Evolutionary conservation across 352 stramenopile species (phyloP).

Genomic region (Phytophthora meadii): DNA sequence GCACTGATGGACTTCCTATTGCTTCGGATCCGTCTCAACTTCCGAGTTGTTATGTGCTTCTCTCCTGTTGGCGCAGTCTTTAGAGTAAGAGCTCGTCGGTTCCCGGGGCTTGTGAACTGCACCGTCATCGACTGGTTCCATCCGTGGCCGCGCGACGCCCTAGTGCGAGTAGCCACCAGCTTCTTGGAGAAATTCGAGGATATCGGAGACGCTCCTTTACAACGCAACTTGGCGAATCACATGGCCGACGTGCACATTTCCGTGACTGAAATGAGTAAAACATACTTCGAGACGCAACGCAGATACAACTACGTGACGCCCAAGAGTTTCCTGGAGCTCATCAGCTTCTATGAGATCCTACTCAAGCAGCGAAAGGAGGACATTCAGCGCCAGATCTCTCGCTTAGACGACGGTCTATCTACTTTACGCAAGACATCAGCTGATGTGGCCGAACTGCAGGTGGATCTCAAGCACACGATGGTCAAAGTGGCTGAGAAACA

Average conservation of each 20-base stretch:
- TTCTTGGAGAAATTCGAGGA: slow-evolving; percentile 97
- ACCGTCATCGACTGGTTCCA: slow-evolving; percentile 99
- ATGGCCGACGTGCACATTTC: slow-evolving; percentile 98
- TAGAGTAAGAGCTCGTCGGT: slow-evolving; percentile 94
- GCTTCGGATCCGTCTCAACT: slow-evolving; percentile 93
- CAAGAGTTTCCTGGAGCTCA: slow-evolving; percentile 98
- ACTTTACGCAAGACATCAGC: slow-evolving; percentile 96
- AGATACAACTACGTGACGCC: slow-evolving; percentile 99
- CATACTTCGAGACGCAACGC: slow-evolving; percentile 95
- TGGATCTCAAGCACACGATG: slow-evolving; percentile 96
- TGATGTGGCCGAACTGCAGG: slow-evolving; percentile 96
- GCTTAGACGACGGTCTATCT: slow-evolving; percentile 96
- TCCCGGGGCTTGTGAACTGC: slow-evolving; percentile 97
- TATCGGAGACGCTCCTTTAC: slow-evolving; percentile 79
- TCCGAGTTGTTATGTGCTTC: slow-evolving; percentile 98
- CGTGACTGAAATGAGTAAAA: slow-evolving; percentile 95
- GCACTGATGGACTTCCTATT: slow-evolving; percentile 97
- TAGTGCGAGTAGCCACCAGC: slow-evolving; percentile 96
- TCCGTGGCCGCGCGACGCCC: slow-evolving; percentile 95
- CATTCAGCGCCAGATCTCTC: slow-evolving; percentile 96
- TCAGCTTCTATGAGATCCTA: slow-evolving; percentile 98
- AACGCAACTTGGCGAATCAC: slow-evolving; percentile 94
- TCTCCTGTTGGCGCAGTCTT: slow-evolving; percentile 97
- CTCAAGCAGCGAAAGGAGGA: slow-evolving; percentile 95
- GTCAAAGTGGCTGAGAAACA: slow-evolving; percentile 97